Evolutionary conservation across 805 yeast genomes (phyloP), one percentile per base, ranked within the genome.

Genomic region (Pichia membranifaciens): DNA sequence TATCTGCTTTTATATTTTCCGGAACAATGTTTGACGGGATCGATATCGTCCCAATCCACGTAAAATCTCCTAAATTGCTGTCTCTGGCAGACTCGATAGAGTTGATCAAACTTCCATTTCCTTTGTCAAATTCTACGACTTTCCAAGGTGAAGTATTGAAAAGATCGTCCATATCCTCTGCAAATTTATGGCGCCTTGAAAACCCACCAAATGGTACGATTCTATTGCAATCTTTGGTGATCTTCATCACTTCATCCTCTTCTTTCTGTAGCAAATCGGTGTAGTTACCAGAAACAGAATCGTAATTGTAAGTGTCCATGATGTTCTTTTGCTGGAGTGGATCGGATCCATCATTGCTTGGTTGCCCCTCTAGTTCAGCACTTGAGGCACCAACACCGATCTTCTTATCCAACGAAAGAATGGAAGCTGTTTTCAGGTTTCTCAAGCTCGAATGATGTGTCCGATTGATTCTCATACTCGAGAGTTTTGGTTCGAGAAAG

Each of bases 41-140:
- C 23, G 96, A 95, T 31, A 86, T 66, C 0, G 96, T 82, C n/a
- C 99, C 99, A 2, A 91, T 77, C 96, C 96, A 91, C 48, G 68
- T 71, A 41, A 70, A 71, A 5, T 67, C 59, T 39, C 70, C 64
- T 25, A 55, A 17, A 17, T 40, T 50, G 10, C 71, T 68, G 0
- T 70, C 61, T 13, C 75, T 60, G 0, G 91, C 84, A 6, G 83
- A 68, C 41, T 76, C 74, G 15, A 93, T 77, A 0, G 98, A 96
- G 55, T 93, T 91, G 51, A 79, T 78, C 57, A 93, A 73, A 8
- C 96, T 93, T 29, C 90, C 95, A 59, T 93, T 93, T 7, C 97
- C 96, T 54, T 81, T 81, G 7, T 67, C 72, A 37, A 81, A 77
- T n/a, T 75, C 75, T 2, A 79, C 82, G 23, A 90, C 78, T 36